Evolutionary conservation across 2,329 filamentous ascomycete species (phyloP).

Genomic region (Aureobasidium pullulans): DNA sequence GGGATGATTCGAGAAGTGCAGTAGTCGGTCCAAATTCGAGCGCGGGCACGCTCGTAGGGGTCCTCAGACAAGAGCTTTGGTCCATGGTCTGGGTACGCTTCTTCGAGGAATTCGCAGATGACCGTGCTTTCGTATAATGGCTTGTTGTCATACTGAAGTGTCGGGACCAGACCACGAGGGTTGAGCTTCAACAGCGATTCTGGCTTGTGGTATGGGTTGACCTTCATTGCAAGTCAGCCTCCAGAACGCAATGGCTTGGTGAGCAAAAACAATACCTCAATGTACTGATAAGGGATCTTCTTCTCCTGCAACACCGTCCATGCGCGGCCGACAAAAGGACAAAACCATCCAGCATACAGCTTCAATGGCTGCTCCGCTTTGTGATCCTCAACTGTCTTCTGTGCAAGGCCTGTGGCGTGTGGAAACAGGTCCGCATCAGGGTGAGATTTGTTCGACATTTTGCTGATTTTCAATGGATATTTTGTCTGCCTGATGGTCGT

Average conservation of each 20-base stretch:
- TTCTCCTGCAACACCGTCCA: slow-evolving; percentile 72
- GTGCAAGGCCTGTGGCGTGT: slow-evolving; percentile 38
- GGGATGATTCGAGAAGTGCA: slow-evolving; percentile 61
- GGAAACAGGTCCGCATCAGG: slow-evolving; percentile 39
- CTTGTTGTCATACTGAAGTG: slow-evolving; percentile 49
- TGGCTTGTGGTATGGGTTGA: slow-evolving; percentile 71
- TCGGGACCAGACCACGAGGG: slow-evolving; percentile 68
- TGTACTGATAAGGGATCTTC: slow-evolving; percentile 57
- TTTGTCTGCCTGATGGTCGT: background rate
- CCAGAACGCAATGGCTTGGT: background rate
- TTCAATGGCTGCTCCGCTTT: slow-evolving; percentile 25
- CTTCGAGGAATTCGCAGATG: slow-evolving; percentile 69
- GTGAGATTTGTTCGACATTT: slow-evolving; percentile 17
- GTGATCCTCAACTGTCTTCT: slow-evolving; percentile 28
- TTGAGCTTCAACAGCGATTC: slow-evolving; percentile 62
- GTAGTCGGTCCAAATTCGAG: slow-evolving; percentile 68
- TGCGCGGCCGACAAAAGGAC: slow-evolving; percentile 57
- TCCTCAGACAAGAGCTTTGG: slow-evolving; percentile 52
- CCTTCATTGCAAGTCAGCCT: slow-evolving; percentile 37
- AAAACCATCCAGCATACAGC: slow-evolving; percentile 39
- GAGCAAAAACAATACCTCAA: slow-evolving; percentile 29
- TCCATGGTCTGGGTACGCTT: slow-evolving; percentile 51
- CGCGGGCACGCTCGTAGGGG: slow-evolving; percentile 57
- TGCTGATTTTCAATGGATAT: background rate
- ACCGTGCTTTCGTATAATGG: slow-evolving; percentile 67